Base-by-base conservation (phyloP, 495 filamentous ascomycete species). In the Hyaloscypha finlandica region DNA sequence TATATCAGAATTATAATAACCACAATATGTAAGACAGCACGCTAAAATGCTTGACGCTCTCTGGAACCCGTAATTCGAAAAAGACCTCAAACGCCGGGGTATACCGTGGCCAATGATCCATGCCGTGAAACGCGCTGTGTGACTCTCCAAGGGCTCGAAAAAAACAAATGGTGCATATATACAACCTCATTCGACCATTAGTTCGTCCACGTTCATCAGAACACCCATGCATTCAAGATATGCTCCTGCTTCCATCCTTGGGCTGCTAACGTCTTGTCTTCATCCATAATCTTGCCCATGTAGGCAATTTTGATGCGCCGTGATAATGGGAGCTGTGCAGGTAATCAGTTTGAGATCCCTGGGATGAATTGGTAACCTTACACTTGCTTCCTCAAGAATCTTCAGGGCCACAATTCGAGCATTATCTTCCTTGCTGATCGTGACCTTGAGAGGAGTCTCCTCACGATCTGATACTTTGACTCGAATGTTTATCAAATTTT, bases 191-290 rank as follows among this genome's bases (percentile, higher is more conserved):
- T 29, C 59, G 11, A 12, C 59, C 1, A 31, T 45, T 42, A 60
- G 12, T 37, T 37, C 25, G 2, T 37, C 37, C 22, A 22, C 14
- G 19, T 19, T 51, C 22, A 52, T 74, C 79, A 71, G 70, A 90
- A 90, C 60, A 96, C 87, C 64, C 95, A 75, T 8, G 91, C 93
- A 74, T 94, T 96, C 61, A 97, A 77, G 29, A 94, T 81, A 76
- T 94, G 83, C 25, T 87, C 91, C 63, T 84, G 81, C 70, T 87
- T 83, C 91, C 92, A 97, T 31, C 90, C 90, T 70, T 93, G 91
- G 33, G 80, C 82, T 20, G 77, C 73, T 19, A 97, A 74, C 0
- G 89, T 78, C 30, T 82, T 71, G 37, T 81, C 80, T 69, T 95
- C 92, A 64, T 88, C 86, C 19, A 97, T 81, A 45, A 94, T 84